phyloP scores from a whole-genome alignment of 345 rosid genomes.

The Acer yangbiense region DNA sequence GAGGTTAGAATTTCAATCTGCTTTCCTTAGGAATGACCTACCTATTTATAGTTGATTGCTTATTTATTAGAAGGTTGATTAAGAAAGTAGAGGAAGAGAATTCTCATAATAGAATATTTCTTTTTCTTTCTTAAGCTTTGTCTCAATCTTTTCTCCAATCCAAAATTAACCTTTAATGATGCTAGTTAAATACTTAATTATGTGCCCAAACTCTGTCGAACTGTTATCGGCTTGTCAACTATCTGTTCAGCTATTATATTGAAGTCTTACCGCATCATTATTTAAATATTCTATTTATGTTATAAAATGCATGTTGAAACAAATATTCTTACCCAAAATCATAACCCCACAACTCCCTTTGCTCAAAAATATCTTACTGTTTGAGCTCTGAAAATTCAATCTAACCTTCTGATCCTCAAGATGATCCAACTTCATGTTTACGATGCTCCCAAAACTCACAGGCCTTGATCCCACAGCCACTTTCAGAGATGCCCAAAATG shows the following conservation, averaged over 20 bases:
- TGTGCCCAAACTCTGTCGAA: not conserved
- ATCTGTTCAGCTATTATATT: not conserved
- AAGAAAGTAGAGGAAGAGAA: not conserved
- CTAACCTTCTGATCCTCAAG: not conserved
- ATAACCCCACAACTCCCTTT: not conserved
- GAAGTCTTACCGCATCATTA: not conserved
- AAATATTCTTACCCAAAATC: not conserved
- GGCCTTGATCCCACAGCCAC: not conserved
- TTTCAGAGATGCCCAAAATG: not conserved
- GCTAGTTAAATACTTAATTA: not conserved
- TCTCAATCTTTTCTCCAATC: not conserved
- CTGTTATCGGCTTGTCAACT: not conserved
- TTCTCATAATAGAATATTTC: not conserved
- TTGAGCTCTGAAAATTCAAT: too few relatives aligned
- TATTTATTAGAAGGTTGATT: not conserved
- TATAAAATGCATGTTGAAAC: not conserved
- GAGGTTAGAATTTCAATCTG: not conserved
- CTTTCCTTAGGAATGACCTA: not conserved
- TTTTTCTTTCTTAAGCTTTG: not conserved
- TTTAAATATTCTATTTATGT: too few relatives aligned
- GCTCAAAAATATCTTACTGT: not conserved
- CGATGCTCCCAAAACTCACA: not conserved
- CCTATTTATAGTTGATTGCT: not conserved
- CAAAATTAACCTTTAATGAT: too few relatives aligned
- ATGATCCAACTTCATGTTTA: not conserved